Percentiles rank a stretch among this genome's conserved stretches.
Conservation (phyloP, 1,284 basidiomycete species). For the Sanghuangporus baumii region DNA sequence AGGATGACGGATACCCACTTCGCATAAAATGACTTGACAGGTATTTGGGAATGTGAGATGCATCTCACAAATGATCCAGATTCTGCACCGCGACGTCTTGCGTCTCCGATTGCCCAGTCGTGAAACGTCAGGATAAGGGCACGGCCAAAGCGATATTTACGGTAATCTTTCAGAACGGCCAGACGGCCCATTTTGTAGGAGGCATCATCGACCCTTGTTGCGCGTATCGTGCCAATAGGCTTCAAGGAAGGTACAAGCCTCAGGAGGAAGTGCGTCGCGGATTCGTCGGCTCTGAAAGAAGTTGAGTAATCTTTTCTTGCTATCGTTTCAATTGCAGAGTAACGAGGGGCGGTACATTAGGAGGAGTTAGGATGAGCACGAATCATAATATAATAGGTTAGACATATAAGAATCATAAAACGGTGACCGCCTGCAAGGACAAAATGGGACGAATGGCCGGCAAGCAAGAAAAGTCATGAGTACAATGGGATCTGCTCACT, state of each 20-base stretch:
- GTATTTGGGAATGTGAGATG: background rate
- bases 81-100: background rate
- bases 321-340: background rate
- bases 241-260: conserved; percentile 51
- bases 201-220: background rate
- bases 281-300: background rate
- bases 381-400: too few species aligned
- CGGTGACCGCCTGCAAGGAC: too few species aligned
- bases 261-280: conserved; percentile 52
- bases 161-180: conserved; percentile 60
- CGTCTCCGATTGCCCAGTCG: conserved; percentile 34
- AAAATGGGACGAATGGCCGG: background rate
- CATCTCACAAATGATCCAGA: background rate
- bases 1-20: background rate
- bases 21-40: background rate
- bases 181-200: conserved; percentile 57
- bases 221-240: conserved; percentile 52
- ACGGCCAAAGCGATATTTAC: conserved; percentile 55
- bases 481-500: conserved; percentile 37
- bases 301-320: background rate
- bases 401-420: too few species aligned
- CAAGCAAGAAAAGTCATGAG: conserved; percentile 2
- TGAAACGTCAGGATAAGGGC: conserved; percentile 41
- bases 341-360: too few species aligned
- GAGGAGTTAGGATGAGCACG: too few species aligned